Evolutionary conservation across 768 basidiomycete genomes (phyloP).

Genomic region (Amanita polypyramis): DNA sequence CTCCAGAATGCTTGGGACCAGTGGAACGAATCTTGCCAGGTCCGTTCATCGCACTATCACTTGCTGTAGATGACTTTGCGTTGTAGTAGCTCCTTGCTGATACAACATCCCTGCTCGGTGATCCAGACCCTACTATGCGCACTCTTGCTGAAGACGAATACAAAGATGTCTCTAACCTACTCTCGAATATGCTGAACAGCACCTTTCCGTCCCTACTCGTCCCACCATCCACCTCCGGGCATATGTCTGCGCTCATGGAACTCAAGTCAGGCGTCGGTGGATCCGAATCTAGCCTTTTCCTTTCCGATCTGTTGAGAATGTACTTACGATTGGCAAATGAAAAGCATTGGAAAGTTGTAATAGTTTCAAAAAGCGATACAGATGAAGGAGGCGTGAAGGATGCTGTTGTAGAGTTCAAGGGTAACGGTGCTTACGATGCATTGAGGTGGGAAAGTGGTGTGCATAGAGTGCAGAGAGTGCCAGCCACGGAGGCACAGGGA

Average conservation of each 20-base stretch:
- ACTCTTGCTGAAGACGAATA: slow-evolving; percentile 65
- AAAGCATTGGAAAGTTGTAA: slow-evolving; percentile 46
- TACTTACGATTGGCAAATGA: slow-evolving; percentile 58
- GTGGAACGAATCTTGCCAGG: slow-evolving; percentile 49
- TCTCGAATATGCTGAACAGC: slow-evolving; percentile 23
- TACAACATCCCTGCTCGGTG: slow-evolving; percentile 49
- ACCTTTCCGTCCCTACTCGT: slow-evolving; percentile 67
- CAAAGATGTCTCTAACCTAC: slow-evolving; percentile 26
- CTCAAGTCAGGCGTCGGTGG: slow-evolving; percentile 92
- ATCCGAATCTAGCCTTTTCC: slow-evolving; percentile 76
- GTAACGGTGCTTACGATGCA: slow-evolving; percentile 66
- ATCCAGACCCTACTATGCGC: slow-evolving; percentile 70
- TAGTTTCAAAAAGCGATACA: slow-evolving; percentile 48
- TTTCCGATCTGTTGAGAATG: slow-evolving; percentile 70
- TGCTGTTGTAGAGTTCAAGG: slow-evolving; percentile 71
- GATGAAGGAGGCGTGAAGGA: slow-evolving; percentile 66
- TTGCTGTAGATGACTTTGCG: slow-evolving; percentile 1
- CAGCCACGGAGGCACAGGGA: slow-evolving; percentile 81
- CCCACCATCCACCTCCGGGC: slow-evolving; percentile 54
- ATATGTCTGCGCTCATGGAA: slow-evolving; percentile 76
- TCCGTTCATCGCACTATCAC: slow-evolving; percentile 18
- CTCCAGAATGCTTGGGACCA: slow-evolving; percentile 58
- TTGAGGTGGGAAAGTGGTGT: slow-evolving; percentile 92
- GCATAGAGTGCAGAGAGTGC: slow-evolving; percentile 91
- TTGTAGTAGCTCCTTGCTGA: slow-evolving; percentile 56